Base-by-base conservation (phyloP, 371 early-diverging fungal genomes). In the Mucor sp. region DNA sequence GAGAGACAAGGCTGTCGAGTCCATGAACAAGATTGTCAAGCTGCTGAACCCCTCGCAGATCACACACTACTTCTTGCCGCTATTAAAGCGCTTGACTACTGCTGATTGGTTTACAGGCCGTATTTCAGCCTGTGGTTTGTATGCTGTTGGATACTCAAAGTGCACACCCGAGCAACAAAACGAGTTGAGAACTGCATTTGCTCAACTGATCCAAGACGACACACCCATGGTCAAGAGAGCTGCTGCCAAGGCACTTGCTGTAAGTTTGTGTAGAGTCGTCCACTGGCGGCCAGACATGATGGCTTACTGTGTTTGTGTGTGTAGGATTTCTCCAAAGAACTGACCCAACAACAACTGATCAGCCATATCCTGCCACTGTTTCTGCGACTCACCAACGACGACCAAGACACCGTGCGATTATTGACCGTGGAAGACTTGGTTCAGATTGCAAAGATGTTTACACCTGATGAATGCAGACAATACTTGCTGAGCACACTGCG, bases 41-140 rank as follows among this genome's bases (percentile, higher is more conserved):
- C 62, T 76, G 19, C 81, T 98, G 73, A 85, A 87, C 67, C 80
- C 87, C 67, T 76, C 81, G 41, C 97, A 97, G 66, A 77, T 96
- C 60, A 97, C 96, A 71, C 90, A 94, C 63, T 88, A 88, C 64
- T 93, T 91, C 73, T 84, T 98, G 21, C 97, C 98, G 32, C 86
- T 97, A 67, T 77, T 99, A 55, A 94, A 94, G 73, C 88, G 98
- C 17, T 87, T 99, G 55, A 88, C 94, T n/a, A 76, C 82, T 65
- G 98, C 97, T 50, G 97, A 97, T 75, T 99, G 99, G 99, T 99
- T 99, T 74, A 98, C 98, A 19, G 94, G 93, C 74, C 90, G 98
- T 56, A 93, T 95, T 19, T 94, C 95, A 74, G 97, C 97, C 7
- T 91, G 95, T 60, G 97, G 97, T 14, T 83, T 98, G 28, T 97